Base-by-base conservation (phyloP, 164 flowering plant genomes). In the Chimonanthus salicifolius region DNA sequence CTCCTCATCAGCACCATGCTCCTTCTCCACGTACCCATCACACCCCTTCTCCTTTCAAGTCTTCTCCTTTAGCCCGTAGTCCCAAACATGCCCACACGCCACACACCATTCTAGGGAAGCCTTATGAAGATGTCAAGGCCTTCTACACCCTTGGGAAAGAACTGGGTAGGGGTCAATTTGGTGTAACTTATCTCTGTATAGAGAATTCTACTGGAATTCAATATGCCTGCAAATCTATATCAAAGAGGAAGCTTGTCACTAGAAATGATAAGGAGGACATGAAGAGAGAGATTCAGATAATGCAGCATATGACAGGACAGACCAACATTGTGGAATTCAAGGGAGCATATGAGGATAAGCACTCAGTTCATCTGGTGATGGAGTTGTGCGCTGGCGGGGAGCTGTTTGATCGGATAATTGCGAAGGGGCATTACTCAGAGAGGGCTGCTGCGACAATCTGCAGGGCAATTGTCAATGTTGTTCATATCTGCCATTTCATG, bases 231-330 rank as follows among this genome's bases (percentile, higher is more conserved):
- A 94, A 94, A 77, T 91, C 97, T 0, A 87, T 94, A 20, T 85
- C 94, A 2, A 94, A 94, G 81, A 85, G 88, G 80, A 94, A 92
- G 82, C 90, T 94, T 69, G 83, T 88, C 3, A 84, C 79, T 20
- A 88, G 82, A 75, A 84, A 72, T 75, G 98, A 94, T 78, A 90
- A 83, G 77, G 98, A 92, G 71, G 98, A 94, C 80, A 88, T 91
- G 62, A 92, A 83, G 81, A 88, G 94, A 62, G 97, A 94, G 86
- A 86, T 94, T 82, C 97, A 86, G 84, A 86, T 94, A 47, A 86
- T 94, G 96, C 97, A 94, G 85, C 97, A 94, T 81, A 72, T 94
- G 83, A 88, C 92, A 74, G 97, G 98, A 18, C 97, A 94, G 75
- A 76, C 90, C 0, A 94, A 91, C 73, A 89, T 94, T 67, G 97